Base-by-base conservation (phyloP, 2,329 filamentous ascomycete species). In the Stachybotrys chartarum region DNA sequence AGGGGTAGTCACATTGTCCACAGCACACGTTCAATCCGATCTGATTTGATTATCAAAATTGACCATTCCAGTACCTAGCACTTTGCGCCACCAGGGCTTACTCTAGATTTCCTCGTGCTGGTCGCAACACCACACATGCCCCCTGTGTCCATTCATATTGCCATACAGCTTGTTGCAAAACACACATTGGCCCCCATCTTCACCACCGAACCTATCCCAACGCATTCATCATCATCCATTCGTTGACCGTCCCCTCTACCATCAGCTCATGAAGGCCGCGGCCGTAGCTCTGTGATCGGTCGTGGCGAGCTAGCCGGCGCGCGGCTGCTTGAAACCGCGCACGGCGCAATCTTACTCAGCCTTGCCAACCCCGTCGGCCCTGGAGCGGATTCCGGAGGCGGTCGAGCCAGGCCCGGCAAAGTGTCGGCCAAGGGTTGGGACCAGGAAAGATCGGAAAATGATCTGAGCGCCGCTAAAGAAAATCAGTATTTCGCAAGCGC, bases 371-470 rank as follows among this genome's bases (percentile, higher is more conserved):
- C 87, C 82, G 68, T 93, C 91, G 72, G 87, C 91, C 83, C 94
- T 91, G 67, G 90, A 87, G 65, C 91, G 90, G 68, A 97, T 88
- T 77, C 91, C 90, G 72, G 90, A 84, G 66, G 91, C 88, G 67
- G 91, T 90, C 59, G 88, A 89, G 68, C 82, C 82, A 65, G 74
- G 69, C 64, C 72, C 64, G 66, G 79, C 75, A 82, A 97, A 99
- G 86, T 97, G 95, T 75, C 91, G 91, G 72, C 90, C 84, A 72
- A 97, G 88, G 67, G 95, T 85, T 66, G 94, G 94, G 71, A 90
- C 85, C 72, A 99, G 77, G 84, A 97, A 90, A 61, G 92, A 96
- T 75, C 90, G 88, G 90, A 97, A 99, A 78, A 99, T 82, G 70
- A 97, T 78, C 75, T 97, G 91, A 68, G 94, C 93, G 71, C 94